phyloP scores from a whole-genome alignment of 192 early-diverging fungal species.

The Mortierella alpina region DNA sequence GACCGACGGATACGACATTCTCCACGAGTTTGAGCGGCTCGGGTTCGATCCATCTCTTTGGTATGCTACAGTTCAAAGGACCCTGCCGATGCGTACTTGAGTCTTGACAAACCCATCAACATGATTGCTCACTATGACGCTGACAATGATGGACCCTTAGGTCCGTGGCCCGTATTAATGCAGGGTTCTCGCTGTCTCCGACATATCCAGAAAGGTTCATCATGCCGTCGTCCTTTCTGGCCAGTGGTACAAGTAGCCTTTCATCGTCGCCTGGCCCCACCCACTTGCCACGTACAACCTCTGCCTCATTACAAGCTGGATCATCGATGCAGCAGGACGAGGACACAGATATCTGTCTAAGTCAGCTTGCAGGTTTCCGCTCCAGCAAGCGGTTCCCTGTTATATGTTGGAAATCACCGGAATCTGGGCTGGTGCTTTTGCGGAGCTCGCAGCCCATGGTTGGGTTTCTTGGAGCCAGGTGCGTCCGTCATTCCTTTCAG shows the following conservation, averaged over 20 bases:
- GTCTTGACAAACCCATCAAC: neutral
- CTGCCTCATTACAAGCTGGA: neutral
- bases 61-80: constrained; percentile 7
- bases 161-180: constrained; percentile 46
- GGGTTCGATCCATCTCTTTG: constrained; percentile 37
- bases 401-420: constrained; percentile 54
- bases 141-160: constrained; percentile 11
- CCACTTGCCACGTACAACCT: no score
- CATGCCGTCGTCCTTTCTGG: constrained; percentile 40
- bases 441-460: constrained; percentile 59
- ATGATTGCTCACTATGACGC: neutral
- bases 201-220: constrained; percentile 57
- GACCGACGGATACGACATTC: constrained; percentile 49
- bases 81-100: neutral
- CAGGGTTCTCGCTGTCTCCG: constrained; percentile 48
- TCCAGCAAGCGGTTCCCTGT: constrained; percentile 52
- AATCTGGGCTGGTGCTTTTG: constrained; percentile 46
- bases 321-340: neutral
- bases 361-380: constrained; percentile 43
- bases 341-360: constrained; percentile 15
- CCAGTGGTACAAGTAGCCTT: neutral
- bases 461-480: constrained; percentile 51
- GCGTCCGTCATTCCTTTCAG: constrained; percentile 7
- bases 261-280: neutral
- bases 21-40: constrained; percentile 49